phyloP scores from a whole-genome alignment of 2,329 filamentous ascomycete genomes.

The Microsporum canis region DNA sequence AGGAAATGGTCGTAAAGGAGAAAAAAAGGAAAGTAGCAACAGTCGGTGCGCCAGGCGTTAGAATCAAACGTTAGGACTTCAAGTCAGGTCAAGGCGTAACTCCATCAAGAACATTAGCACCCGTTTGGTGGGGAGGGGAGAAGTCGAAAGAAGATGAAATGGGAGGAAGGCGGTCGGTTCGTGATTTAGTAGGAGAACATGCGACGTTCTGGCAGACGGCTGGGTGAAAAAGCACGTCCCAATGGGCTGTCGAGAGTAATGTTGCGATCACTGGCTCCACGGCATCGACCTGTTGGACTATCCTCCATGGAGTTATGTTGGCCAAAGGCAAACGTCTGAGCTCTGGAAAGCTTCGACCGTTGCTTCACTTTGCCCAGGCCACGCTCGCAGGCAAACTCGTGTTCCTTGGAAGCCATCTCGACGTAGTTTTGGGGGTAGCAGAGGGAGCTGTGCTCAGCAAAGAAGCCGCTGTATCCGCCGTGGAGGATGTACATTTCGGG shows the following conservation, averaged over 20 bases:
- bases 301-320: conserved; percentile 55
- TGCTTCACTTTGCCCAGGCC: conserved; percentile 90
- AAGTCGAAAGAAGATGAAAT: background rate
- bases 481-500: conserved; percentile 96
- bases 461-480: conserved; percentile 92
- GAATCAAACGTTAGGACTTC: conserved; percentile 4
- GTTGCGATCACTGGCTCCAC: conserved; percentile 25
- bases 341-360: conserved; percentile 70
- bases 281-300: conserved; percentile 46
- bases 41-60: conserved; percentile 2
- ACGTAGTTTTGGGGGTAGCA: conserved; percentile 95
- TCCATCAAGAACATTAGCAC: conserved; percentile 4
- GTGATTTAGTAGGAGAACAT: conserved; percentile 33
- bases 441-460: conserved; percentile 60
- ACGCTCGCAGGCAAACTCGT: conserved; percentile 84
- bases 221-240: conserved; percentile 24
- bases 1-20: background rate
- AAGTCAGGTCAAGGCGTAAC: conserved; percentile 6
- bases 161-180: background rate
- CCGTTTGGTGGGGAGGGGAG: background rate
- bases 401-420: conserved; percentile 87
- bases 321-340: conserved; percentile 92
- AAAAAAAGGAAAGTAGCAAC: background rate
- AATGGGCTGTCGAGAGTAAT: conserved; percentile 28
- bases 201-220: conserved; percentile 30